Conservation (phyloP, 2,329 filamentous ascomycete species). For the Rhytidhysteron rufulum region DNA sequence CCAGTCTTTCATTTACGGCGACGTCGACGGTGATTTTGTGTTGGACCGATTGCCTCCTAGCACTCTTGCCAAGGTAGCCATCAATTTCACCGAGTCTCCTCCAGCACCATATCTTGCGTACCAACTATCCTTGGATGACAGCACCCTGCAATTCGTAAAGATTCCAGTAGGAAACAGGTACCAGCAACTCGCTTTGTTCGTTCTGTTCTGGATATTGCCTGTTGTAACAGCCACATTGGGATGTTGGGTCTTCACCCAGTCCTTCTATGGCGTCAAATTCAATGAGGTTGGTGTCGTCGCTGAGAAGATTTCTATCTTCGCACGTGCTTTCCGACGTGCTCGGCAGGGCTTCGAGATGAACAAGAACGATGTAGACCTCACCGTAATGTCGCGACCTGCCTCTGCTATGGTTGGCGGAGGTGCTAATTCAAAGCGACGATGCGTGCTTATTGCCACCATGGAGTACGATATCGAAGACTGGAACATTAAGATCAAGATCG, state of each 20-base stretch:
- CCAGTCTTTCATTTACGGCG: slow-evolving; percentile 54
- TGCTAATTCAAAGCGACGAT: slow-evolving; percentile 38
- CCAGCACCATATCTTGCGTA: slow-evolving; percentile 53
- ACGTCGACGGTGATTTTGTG: slow-evolving; percentile 56
- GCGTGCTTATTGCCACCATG: slow-evolving; percentile 64
- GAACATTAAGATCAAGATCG: slow-evolving; percentile 67
- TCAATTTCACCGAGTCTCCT: slow-evolving; percentile 56
- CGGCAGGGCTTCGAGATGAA: background rate
- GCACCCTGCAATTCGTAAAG: slow-evolving; percentile 48
- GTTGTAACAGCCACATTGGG: slow-evolving; percentile 46
- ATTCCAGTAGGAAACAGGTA: slow-evolving; percentile 51
- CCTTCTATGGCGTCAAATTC: slow-evolving; percentile 60
- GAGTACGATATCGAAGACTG: slow-evolving; percentile 69
- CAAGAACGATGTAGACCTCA: background rate
- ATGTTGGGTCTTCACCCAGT: slow-evolving; percentile 55
- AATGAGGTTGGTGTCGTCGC: slow-evolving; percentile 56
- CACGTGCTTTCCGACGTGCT: slow-evolving; percentile 12
- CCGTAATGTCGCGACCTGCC: background rate
- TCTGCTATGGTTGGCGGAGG: slow-evolving; percentile 1
- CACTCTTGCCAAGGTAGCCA: slow-evolving; percentile 49
- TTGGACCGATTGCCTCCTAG: slow-evolving; percentile 59
- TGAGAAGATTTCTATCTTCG: slow-evolving; percentile 29
- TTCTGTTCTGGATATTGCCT: slow-evolving; percentile 52
- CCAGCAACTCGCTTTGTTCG: slow-evolving; percentile 51
- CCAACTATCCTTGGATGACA: slow-evolving; percentile 53